Conservation (phyloP, 345 rosid genomes). For the Dipteronia dyeriana region DNA sequence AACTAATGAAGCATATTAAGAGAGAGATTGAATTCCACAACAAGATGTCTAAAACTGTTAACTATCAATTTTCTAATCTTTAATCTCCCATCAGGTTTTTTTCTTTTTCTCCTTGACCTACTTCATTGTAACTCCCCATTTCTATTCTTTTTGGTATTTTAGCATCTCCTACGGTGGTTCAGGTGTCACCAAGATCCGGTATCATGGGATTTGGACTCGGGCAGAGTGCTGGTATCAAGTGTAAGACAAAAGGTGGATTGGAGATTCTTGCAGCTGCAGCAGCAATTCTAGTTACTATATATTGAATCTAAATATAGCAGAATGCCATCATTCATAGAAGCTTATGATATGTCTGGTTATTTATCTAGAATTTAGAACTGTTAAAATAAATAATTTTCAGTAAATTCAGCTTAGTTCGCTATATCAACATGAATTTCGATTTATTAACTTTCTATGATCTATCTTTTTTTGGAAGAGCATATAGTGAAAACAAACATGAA, state of each 20-base stretch:
- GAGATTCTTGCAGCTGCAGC: slow-evolving; percentile 27
- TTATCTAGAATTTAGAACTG: background rate
- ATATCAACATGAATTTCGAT: background rate
- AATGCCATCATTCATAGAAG: background rate
- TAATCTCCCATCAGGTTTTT: background rate
- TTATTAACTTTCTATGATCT: background rate
- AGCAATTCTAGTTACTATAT: slow-evolving; percentile 25
- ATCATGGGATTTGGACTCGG: slow-evolving; percentile 43
- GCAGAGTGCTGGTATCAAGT: slow-evolving; percentile 29
- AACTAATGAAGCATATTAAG: background rate
- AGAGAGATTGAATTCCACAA: background rate
- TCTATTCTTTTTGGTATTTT: slow-evolving; percentile 1
- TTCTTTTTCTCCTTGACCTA: too few relatives aligned
- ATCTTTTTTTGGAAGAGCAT: background rate
- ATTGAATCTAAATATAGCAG: slow-evolving; percentile 14
- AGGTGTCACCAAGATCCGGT: slow-evolving; percentile 45
- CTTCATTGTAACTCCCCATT: background rate
- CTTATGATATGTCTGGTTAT: background rate
- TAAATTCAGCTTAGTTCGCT: slow-evolving; percentile 4
- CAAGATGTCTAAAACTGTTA: background rate
- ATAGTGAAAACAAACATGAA: background rate
- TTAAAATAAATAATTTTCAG: background rate
- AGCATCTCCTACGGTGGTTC: slow-evolving; percentile 53
- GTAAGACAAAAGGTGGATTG: slow-evolving; percentile 31
- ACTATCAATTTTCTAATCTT: background rate